phyloP scores from a whole-genome alignment of 768 basidiomycete species.

The Austroboletus festivus region DNA sequence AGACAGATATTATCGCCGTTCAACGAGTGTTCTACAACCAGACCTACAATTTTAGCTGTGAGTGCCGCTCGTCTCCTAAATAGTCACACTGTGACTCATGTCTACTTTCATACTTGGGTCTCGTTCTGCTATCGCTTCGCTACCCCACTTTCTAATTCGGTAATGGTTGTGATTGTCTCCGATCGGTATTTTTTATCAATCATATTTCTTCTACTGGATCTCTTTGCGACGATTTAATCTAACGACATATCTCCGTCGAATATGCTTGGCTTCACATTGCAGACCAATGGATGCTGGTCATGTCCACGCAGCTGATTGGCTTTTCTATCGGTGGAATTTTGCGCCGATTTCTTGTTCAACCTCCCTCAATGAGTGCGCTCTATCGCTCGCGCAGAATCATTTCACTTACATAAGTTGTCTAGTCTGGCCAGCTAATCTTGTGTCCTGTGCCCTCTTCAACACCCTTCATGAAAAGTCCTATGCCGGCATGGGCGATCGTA shows the following conservation, averaged over 20 bases:
- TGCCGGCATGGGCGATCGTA: slow-evolving; percentile 40
- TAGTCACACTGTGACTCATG: too few relatives aligned
- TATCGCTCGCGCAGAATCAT: not conserved
- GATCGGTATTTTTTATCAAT: too few relatives aligned
- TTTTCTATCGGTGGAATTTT: slow-evolving; percentile 58
- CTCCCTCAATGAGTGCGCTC: slow-evolving; percentile 58
- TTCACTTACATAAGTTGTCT: slow-evolving; percentile 9
- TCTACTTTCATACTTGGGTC: too few relatives aligned
- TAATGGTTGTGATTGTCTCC: too few relatives aligned
- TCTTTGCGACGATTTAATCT: too few relatives aligned
- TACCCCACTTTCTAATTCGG: too few relatives aligned
- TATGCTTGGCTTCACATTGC: too few relatives aligned
- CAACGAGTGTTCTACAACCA: slow-evolving; percentile 69
- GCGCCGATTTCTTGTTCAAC: slow-evolving; percentile 62
- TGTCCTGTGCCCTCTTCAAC: slow-evolving; percentile 69
- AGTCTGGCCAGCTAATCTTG: slow-evolving; percentile 76
- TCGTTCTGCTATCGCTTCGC: too few relatives aligned
- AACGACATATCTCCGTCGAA: too few relatives aligned
- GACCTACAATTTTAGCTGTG: slow-evolving; percentile 48
- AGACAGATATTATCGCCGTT: slow-evolving; percentile 71
- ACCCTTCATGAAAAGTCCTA: slow-evolving; percentile 61
- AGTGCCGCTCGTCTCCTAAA: slow-evolving; percentile 16
- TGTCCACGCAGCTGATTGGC: slow-evolving; percentile 72
- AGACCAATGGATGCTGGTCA: slow-evolving; percentile 61
- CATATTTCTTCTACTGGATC: too few relatives aligned